Conservation (phyloP, 305 asterid species). For the Rubia tinctorum region DNA sequence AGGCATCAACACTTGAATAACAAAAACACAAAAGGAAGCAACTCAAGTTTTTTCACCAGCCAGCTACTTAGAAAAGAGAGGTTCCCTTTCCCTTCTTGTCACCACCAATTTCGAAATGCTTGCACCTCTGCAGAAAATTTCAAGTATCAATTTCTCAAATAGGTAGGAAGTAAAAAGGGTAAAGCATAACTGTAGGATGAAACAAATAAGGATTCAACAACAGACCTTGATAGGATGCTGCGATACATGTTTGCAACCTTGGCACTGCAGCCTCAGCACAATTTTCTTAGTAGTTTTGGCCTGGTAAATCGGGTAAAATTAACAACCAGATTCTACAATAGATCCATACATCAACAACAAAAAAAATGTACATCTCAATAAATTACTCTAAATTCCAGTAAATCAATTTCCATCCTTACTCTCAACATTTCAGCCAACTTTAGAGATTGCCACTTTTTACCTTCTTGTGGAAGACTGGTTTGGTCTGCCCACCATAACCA, state of each 20-base stretch:
- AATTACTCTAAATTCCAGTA: not conserved
- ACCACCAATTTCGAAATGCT: conserved; percentile 31
- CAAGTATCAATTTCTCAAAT: not conserved
- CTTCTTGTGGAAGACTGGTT: not conserved
- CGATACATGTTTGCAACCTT: conserved; percentile 22
- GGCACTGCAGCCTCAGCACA: conserved; percentile 22
- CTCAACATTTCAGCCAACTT: too few species aligned
- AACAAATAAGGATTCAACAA: not conserved
- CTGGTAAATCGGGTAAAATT: not conserved
- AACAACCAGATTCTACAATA: too few species aligned
- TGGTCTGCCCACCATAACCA: not conserved
- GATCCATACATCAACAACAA: not conserved
- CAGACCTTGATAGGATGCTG: conserved; percentile 24
- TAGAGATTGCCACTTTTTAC: not conserved
- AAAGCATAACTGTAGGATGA: too few species aligned
- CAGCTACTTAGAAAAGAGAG: conserved; percentile 20
- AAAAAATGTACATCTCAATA: too few species aligned
- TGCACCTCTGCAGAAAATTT: conserved; percentile 23
- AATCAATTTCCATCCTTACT: not conserved
- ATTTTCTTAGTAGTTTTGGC: not conserved
- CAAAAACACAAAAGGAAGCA: not conserved
- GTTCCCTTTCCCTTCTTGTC: conserved; percentile 35
- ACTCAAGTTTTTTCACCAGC: not conserved
- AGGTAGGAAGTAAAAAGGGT: not conserved
- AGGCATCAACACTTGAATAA: not conserved